Percentiles rank a stretch among this genome's conserved stretches.
Conservation (phyloP, 2,329 filamentous ascomycete genomes). For the Phialophora chinensis region DNA sequence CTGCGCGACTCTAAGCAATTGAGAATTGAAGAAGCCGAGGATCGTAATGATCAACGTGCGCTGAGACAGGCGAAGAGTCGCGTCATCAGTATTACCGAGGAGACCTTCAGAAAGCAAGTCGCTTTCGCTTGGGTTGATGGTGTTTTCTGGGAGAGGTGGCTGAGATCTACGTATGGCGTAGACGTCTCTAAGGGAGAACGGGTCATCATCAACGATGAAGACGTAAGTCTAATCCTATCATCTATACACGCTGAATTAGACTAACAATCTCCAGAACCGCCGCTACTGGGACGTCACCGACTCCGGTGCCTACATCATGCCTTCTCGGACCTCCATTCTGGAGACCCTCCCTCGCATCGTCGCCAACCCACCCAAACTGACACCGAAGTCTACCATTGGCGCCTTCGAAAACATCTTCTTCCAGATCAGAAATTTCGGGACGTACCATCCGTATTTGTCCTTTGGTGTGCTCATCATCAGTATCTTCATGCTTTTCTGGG, state of each 20-base stretch:
- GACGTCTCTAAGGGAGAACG: slow-evolving; percentile 84
- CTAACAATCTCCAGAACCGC: slow-evolving; percentile 69
- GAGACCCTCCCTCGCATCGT: slow-evolving; percentile 70
- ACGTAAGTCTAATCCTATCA: slow-evolving; percentile 66
- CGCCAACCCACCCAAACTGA: slow-evolving; percentile 54
- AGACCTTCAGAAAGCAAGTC: slow-evolving; percentile 81
- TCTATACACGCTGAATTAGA: slow-evolving; percentile 33
- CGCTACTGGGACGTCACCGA: slow-evolving; percentile 93
- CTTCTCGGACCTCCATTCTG: slow-evolving; percentile 86
- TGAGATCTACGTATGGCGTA: slow-evolving; percentile 91
- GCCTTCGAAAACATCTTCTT: slow-evolving; percentile 55
- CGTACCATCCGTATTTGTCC: slow-evolving; percentile 53
- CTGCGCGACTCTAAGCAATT: slow-evolving; percentile 92
- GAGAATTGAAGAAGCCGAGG: slow-evolving; percentile 93
- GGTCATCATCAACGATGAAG: slow-evolving; percentile 96
- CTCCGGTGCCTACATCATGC: slow-evolving; percentile 86
- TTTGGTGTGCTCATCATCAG: slow-evolving; percentile 48
- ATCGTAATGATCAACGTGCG: slow-evolving; percentile 86
- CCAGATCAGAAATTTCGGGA: slow-evolving; percentile 50
- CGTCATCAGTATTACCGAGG: slow-evolving; percentile 84
- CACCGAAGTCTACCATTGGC: slow-evolving; percentile 57
- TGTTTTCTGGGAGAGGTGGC: slow-evolving; percentile 96
- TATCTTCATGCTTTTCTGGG: slow-evolving; percentile 45
- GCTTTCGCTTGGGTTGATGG: slow-evolving; percentile 97
- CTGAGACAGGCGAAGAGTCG: slow-evolving; percentile 87